A percentile compares a stretch with the other conserved stretches of the same genome.
Conservation (phyloP, 805 yeast genomes). For the Myxozyma mucilagina region DNA sequence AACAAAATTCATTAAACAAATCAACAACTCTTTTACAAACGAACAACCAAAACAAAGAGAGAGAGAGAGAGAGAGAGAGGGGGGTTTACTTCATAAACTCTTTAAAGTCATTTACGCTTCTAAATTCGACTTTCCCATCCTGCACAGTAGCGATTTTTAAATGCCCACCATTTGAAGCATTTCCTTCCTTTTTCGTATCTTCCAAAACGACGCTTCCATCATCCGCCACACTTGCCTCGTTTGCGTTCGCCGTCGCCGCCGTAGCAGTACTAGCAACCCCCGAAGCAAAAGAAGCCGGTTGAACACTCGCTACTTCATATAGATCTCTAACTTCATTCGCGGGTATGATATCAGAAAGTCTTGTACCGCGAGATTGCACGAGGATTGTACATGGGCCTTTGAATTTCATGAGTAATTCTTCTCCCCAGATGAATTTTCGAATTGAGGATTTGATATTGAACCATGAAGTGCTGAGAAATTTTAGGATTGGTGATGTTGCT, state of each 20-base stretch:
- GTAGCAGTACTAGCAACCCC: not conserved
- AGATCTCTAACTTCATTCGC: slow-evolving; percentile 32
- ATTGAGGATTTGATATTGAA: slow-evolving; percentile 15
- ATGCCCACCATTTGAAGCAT: slow-evolving; percentile 34
- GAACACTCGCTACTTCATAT: slow-evolving; percentile 11
- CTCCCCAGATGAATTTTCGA: slow-evolving; percentile 35
- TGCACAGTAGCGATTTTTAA: slow-evolving; percentile 38
- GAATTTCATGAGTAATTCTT: slow-evolving; percentile 33
- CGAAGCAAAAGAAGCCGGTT: slow-evolving; percentile 22
- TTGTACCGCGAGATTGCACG: slow-evolving; percentile 36
- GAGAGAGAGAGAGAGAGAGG: no score
- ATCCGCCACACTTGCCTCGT: not conserved
- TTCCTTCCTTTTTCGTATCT: slow-evolving; percentile 14
- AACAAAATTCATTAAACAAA: no score
- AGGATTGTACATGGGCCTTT: slow-evolving; percentile 39
- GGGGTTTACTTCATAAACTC: slow-evolving; percentile 25
- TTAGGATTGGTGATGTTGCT: not conserved
- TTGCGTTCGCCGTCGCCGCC: not conserved
- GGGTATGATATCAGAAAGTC: slow-evolving; percentile 34
- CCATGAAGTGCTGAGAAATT: slow-evolving; percentile 18
- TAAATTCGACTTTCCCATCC: slow-evolving; percentile 37
- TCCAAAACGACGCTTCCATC: not conserved
- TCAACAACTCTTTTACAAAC: no score
- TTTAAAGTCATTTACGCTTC: slow-evolving; percentile 34
- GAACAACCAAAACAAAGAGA: no score